A percentile compares a stretch with the other conserved stretches of the same genome.
These are phyloP conservation scores for Penicillium sp. DNA, from an alignment of 2,329 filamentous ascomycete genomes.

Conservation along the genomic window DNA sequence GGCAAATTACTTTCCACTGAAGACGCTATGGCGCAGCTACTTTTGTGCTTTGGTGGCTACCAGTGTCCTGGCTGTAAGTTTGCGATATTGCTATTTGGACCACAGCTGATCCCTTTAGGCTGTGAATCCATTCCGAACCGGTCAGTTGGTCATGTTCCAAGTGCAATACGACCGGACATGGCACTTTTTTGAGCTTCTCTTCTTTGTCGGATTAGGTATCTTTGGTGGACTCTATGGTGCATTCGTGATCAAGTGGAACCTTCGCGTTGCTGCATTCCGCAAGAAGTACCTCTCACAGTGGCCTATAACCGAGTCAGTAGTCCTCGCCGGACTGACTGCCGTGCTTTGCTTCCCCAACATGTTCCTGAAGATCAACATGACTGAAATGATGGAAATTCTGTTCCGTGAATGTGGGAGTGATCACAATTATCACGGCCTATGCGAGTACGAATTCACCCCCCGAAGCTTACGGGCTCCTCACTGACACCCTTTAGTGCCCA, in stretches of 20 bases:
- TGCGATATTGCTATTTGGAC: not conserved
- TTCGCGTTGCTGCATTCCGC: slow-evolving; percentile 85
- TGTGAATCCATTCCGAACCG: slow-evolving; percentile 97
- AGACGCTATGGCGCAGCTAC: slow-evolving; percentile 97
- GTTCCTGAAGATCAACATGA: slow-evolving; percentile 97
- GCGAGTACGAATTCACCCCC: slow-evolving; percentile 58
- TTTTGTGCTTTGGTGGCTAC: slow-evolving; percentile 97
- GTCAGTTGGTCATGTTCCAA: slow-evolving; percentile 98
- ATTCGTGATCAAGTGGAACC: slow-evolving; percentile 97
- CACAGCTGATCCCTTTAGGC: slow-evolving; percentile 49
- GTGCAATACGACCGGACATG: slow-evolving; percentile 93
- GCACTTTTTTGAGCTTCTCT: slow-evolving; percentile 96
- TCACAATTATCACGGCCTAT: slow-evolving; percentile 87
- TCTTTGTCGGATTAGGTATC: slow-evolving; percentile 86
- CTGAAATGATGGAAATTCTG: slow-evolving; percentile 97
- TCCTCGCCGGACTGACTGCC: slow-evolving; percentile 80
- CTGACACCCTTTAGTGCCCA: slow-evolving; percentile 48
- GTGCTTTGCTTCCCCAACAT: slow-evolving; percentile 96
- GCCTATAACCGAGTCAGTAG: slow-evolving; percentile 80
- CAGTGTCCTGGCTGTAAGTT: slow-evolving; percentile 72
- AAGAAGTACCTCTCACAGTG: slow-evolving; percentile 88
- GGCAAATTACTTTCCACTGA: slow-evolving; percentile 93
- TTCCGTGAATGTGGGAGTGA: slow-evolving; percentile 90
- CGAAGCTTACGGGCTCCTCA: not conserved
- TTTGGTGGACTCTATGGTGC: slow-evolving; percentile 96